Evolutionary conservation across 2,329 filamentous ascomycete genomes (phyloP), one percentile per base, ranked within the genome.

Genomic region (Sclerotinia trifoliorum): DNA sequence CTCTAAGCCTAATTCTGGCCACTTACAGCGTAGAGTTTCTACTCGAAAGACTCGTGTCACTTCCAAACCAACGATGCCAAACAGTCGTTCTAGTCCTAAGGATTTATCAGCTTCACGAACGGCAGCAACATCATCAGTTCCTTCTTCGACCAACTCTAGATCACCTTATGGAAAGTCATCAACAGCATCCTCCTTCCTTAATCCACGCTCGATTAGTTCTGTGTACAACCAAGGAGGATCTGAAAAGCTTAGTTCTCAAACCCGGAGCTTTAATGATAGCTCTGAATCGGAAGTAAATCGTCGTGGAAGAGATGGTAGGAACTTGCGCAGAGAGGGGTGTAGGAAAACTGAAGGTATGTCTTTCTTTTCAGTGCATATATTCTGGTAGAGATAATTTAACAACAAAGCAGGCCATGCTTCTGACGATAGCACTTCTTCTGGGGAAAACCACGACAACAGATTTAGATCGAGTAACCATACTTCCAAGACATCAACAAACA

Each of bases 181-280:
- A 17, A 1, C 32, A 42, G 21, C 13, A 7, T 24, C 32, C 8
- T 57, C 55, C 15, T 15, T 24, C n/a, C 6, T 3, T 42, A 5
- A 57, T 10, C 55, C 55, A 39, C 55, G 55, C 21, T 19, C 52
- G 1, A 11, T 6, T 32, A 13, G 3, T 21, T 10, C 19, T 2
- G 29, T 55, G 26, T 35, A n/a, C 52, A 3, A 1, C 1, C 29
- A 19, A 55, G 5, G 52, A 32, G 19, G 13, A 8, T 29, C 24
- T 5, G 13, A 13, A 42, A 42, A 42, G 24, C 3, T 26, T 29
- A 29, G 15, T 19, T 29, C 51, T 24, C n/a, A 3, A 11, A 19
- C 1, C 2, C 13, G 13, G 5, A 15, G 7, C 55, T 42, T 0
- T 24, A 7, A 35, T 17, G 1, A 2, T 24, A 3, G 5, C 5